Conservation (phyloP, 163 green algal species). For the Chloromonas sp. region DNA sequence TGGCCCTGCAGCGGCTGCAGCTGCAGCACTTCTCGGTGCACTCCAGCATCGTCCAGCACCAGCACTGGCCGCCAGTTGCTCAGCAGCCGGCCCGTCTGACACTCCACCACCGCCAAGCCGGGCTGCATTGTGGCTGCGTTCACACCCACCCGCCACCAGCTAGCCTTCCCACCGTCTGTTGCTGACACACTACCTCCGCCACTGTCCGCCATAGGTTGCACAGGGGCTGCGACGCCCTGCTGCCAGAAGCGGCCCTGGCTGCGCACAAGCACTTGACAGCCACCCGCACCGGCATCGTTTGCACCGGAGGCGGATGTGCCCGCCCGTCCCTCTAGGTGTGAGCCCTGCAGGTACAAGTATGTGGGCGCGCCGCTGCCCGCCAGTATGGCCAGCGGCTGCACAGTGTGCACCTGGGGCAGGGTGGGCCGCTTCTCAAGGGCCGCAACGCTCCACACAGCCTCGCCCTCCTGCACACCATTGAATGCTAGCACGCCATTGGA, state of each 20-base stretch:
- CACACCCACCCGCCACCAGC: background rate
- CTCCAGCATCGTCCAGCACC: constrained; percentile 7
- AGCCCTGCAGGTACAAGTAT: background rate
- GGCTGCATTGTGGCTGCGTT: background rate
- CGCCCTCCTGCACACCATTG: background rate
- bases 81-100: background rate
- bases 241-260: background rate
- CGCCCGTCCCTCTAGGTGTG: background rate
- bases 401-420: background rate
- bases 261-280: background rate
- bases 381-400: background rate
- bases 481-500: too few relatives aligned
- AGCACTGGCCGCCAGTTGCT: background rate
- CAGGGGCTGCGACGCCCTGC: background rate
- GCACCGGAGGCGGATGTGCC: background rate
- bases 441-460: background rate
- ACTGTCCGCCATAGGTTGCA: background rate
- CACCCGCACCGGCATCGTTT: background rate
- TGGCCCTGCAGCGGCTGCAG: background rate
- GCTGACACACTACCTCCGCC: background rate
- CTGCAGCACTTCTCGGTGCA: background rate
- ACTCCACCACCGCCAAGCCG: constrained; percentile 2
- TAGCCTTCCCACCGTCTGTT: background rate
- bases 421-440: background rate
- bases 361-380: background rate